phyloP scores from a whole-genome alignment of 352 stramenopile genomes.

The Phytophthora gonapodyides region DNA sequence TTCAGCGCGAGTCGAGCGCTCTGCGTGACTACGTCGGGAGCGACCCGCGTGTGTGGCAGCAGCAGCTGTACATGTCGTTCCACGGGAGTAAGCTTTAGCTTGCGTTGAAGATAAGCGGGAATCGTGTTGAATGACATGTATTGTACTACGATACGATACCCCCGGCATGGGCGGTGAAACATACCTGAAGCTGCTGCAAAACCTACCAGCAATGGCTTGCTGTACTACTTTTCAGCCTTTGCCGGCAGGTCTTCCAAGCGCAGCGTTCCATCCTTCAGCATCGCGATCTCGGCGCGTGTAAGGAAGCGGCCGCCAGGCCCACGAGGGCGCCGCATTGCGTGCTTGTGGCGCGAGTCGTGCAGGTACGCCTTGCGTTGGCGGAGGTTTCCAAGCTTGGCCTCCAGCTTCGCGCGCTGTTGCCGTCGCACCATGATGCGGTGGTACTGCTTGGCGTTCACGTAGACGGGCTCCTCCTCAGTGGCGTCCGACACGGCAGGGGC shows the following conservation, averaged over 20 bases:
- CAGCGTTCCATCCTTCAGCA: conserved; percentile 67
- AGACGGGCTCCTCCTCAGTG: conserved; percentile 84
- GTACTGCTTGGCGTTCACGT: conserved; percentile 93
- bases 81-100: conserved; percentile 42
- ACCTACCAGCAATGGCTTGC: conserved; percentile 2
- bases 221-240: conserved; percentile 42
- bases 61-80: conserved; percentile 44
- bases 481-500: conserved; percentile 17
- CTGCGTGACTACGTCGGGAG: conserved; percentile 36
- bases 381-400: conserved; percentile 79
- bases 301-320: conserved; percentile 85
- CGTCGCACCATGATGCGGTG: conserved; percentile 90
- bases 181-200: not conserved
- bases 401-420: conserved; percentile 86
- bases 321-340: conserved; percentile 85
- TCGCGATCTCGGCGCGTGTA: conserved; percentile 81
- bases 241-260: conserved; percentile 60
- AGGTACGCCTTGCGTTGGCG: conserved; percentile 88
- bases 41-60: conserved; percentile 39
- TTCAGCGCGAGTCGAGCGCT: conserved; percentile 46
- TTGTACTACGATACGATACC: conserved; percentile 6
- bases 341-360: conserved; percentile 86
- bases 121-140: conserved; percentile 7
- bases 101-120: conserved; percentile 1
- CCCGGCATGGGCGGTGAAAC: conserved; percentile 2